Conservation (phyloP, 768 basidiomycete species). For the Phaeolepiota aurea region DNA sequence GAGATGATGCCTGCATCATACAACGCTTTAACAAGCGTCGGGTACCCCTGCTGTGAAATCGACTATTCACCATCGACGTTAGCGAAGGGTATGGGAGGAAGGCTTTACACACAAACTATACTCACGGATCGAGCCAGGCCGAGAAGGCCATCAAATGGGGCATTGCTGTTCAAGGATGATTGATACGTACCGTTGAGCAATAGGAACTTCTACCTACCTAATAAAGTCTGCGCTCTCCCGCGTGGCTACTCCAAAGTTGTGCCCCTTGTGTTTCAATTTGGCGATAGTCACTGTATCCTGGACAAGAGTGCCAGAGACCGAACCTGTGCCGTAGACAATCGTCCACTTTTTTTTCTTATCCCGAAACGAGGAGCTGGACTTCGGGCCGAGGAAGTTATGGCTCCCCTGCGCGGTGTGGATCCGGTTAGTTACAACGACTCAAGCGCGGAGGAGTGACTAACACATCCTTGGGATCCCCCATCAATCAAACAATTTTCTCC, state of each 20-base stretch:
- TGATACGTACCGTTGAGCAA: neutral
- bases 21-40: constrained; percentile 69
- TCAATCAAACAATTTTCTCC: constrained; percentile 41
- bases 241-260: constrained; percentile 62
- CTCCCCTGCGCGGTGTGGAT: constrained; percentile 18
- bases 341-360: constrained; percentile 42
- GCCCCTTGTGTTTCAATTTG: constrained; percentile 45
- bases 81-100: neutral
- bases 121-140: constrained; percentile 66
- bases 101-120: no score
- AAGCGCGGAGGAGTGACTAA: constrained; percentile 12
- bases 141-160: constrained; percentile 69
- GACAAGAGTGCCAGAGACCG: constrained; percentile 56
- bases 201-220: neutral
- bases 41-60: constrained; percentile 56
- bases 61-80: neutral
- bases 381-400: constrained; percentile 57
- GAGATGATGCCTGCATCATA: constrained; percentile 47
- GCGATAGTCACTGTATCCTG: constrained; percentile 58
- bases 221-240: constrained; percentile 53
- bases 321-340: constrained; percentile 64
- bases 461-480: constrained; percentile 30
- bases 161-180: constrained; percentile 23
- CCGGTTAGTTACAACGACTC: neutral
- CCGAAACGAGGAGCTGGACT: constrained; percentile 55